Evolutionary conservation across 2,329 filamentous ascomycete genomes (phyloP), one percentile per base, ranked within the genome.

Genomic region (Fusarium globosum): DNA sequence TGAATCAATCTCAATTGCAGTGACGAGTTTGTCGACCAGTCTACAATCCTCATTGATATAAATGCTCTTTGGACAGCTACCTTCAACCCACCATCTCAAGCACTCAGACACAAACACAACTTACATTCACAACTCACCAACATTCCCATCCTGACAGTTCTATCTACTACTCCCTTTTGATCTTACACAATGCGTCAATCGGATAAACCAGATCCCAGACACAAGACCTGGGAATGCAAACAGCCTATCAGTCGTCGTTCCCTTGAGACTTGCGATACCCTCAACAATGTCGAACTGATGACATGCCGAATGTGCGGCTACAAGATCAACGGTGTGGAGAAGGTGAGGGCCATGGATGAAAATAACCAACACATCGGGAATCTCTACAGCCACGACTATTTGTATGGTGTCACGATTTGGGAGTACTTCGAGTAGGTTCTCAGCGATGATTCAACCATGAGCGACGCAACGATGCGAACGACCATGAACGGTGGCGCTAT

Each of bases 211-310:
- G 45, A 48, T 28, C 13, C 26, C 14, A 21, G 23, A 7, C 45
- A 48, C 13, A 48, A 15, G 21, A 11, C 10, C 45, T 30, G 45
- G 45, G 45, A 48, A 28, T 48, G 45, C 10, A 4, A 23, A 43
- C 1, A 7, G 4, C n/a, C 15, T 28, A 18, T 45, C 23, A 26
- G 4, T 13, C 7, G 4, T 26, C 4, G 10, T 13, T 3, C 11
- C 11, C 16, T 5, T 13, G 23, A 45, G 23, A 45, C 23, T 20
- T 45, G 43, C 10, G 6, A 48, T 10, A 48, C 26, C 45, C 45
- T 48, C 45, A 13, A 15, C 45, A 9, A 48, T 15, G 18, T 48
- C 45, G 4, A 48, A 8, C 1, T 5, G 4, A 7, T 21, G 45
- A 21, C 8, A 5, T 48, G 45, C 13, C 6, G 4, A 1, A 20